Base-by-base conservation (phyloP, 306 rosid genomes). In the Pueraria montana region DNA sequence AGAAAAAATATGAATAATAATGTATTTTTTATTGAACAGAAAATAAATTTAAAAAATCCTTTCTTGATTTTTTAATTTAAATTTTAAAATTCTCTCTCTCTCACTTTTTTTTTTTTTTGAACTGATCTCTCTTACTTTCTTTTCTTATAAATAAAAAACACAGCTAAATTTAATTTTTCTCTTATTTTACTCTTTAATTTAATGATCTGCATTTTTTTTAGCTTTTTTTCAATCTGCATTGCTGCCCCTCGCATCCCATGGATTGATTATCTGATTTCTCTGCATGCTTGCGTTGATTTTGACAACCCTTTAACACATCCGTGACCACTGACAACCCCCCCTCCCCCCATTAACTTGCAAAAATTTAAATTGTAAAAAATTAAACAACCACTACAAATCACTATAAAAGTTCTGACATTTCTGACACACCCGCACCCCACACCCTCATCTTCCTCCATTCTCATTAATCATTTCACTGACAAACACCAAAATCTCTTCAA, bases 311-410 rank as follows among this genome's bases (percentile, higher is more conserved):
- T 50, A 38, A 80, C 63, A 43, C 32, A 65, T 68, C 87, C 87
- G 90, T 89, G 89, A 86, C 82, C 78, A 80, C 90, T 79, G 85
- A 79, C 85, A 64, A 23, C 4, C 36, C n/a, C n/a, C n/a, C n/a
- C n/a, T n/a, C n/a, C n/a, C n/a, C 52, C 74, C 64, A 72, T 68
- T 45, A 78, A 82, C 48, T 30, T n/a, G 66, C 50, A 27, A 76
- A 56, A 0, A 12, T n/a, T 50, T 8, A 30, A 67, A 23, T 38
- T 0, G 40, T 24, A 13, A 23, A 14, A 27, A 2, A 24, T 17
- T 30, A 48, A 70, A 18, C 24, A 0, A 72, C 36, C 65, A 45
- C 16, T 30, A 67, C 74, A 26, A 0, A 72, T 26, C 65, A 45
- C 16, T 30, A 67, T 78, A 26, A 71, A 65, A 63, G 26, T 50